These are phyloP conservation scores for Biscogniauxia marginata DNA, from an alignment of 2,329 filamentous ascomycete genomes.

Conservation along the genomic window DNA sequence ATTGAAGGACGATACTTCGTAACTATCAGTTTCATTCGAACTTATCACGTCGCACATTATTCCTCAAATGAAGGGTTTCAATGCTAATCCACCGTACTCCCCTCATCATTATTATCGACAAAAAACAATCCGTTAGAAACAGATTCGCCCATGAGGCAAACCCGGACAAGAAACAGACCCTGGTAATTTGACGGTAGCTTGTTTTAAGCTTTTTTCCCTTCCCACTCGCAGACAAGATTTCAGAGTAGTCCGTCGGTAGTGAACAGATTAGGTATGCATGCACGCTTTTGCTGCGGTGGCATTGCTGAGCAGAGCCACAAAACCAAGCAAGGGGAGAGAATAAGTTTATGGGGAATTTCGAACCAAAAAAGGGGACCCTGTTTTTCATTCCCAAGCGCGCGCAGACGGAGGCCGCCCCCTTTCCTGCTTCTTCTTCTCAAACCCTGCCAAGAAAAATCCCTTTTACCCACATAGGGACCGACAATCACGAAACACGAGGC, in stretches of 20 bases:
- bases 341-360: too few species aligned
- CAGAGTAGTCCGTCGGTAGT: not conserved
- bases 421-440: not conserved
- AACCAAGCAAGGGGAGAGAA: too few species aligned
- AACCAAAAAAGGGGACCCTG: too few species aligned
- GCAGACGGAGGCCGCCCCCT: not conserved
- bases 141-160: not conserved
- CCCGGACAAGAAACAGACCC: not conserved
- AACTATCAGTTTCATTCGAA: too few species aligned
- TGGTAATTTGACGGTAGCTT: not conserved
- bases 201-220: not conserved
- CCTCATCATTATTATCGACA: too few species aligned
- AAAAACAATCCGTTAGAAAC: not conserved
- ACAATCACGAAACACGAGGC: not conserved
- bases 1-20: too few species aligned
- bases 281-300: not conserved
- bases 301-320: not conserved
- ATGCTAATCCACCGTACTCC: too few species aligned
- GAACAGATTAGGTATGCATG: not conserved
- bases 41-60: too few species aligned
- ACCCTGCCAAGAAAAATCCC: not conserved
- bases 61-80: too few species aligned
- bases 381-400: too few species aligned
- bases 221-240: not conserved
- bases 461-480: not conserved